Evolutionary conservation across 495 filamentous ascomycete species (phyloP), one percentile per base, ranked within the genome.

Genomic region (Neurospora discreta): DNA sequence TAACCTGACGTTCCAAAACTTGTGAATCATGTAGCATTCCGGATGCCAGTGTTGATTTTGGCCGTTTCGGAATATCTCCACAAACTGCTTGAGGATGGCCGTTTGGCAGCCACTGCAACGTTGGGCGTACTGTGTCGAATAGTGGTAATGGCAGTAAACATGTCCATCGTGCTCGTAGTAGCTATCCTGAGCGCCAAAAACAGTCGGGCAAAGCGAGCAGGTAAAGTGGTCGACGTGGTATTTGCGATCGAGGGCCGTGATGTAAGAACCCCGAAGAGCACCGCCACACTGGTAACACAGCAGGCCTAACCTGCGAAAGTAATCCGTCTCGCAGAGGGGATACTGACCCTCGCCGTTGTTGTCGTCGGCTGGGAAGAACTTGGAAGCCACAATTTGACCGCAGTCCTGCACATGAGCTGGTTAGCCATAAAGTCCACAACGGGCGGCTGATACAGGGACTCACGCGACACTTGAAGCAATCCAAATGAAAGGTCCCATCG

Each of bases 1-100:
- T 16, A 99, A 86, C 33, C 95, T 89, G 44, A 99, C 96, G 79
- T 97, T 99, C 96, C 96, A 99, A 82, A 98, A 99, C 78, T 99
- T 99, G 81, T 99, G 96, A 58, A 99, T 99, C 95, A 98, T 99
- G 80, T 99, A 99, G 81, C 96, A 99, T 80, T 99, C 96, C 3
- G 96, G 96, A 78, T 99, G 96, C 96, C 96, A 99, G 77, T 99
- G 96, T 78, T 99, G 96, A 78, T 98, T 97, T 78, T 96, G 90
- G 0, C 95, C 95, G 80, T 98, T 98, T 68, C 96, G 89, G 81
- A 94, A 98, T 73, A 99, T 98, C 81, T 99, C 95, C 36, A 99
- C 96, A 77, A 99, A 99, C 78, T 99, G 96, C 81, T 99, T 99
- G 26, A 99, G 85, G 71, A 99, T 99, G n/a, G 95, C 91, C 6